These are phyloP conservation scores for Fusarium sp. DNA, from an alignment of 2,329 filamentous ascomycete genomes.

Conservation along the genomic window DNA sequence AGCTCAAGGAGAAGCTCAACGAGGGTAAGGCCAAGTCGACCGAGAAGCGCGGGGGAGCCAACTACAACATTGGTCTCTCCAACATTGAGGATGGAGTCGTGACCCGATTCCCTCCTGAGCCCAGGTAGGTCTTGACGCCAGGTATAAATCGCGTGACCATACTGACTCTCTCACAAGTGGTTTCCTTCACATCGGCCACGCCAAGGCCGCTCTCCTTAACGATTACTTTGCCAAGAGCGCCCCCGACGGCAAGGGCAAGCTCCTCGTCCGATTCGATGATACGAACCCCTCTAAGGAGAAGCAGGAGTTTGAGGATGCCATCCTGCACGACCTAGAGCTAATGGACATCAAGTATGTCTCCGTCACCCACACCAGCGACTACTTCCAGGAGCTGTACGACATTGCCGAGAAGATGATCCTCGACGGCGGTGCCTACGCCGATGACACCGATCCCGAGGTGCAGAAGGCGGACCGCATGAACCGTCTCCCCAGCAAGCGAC, in stretches of 20 bases:
- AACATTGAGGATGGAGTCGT: slow-evolving; percentile 91
- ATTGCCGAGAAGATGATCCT: slow-evolving; percentile 87
- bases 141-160: slow-evolving; percentile 21
- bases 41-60: slow-evolving; percentile 79
- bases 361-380: slow-evolving; percentile 92
- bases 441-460: slow-evolving; percentile 90
- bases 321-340: slow-evolving; percentile 88
- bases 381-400: slow-evolving; percentile 93
- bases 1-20: slow-evolving; percentile 74
- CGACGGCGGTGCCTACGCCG: slow-evolving; percentile 89
- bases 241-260: slow-evolving; percentile 90
- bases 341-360: slow-evolving; percentile 93
- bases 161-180: slow-evolving; percentile 59
- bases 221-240: slow-evolving; percentile 97
- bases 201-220: slow-evolving; percentile 92
- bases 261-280: slow-evolving; percentile 94
- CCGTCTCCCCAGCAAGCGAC: slow-evolving; percentile 83
- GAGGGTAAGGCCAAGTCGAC: slow-evolving; percentile 65
- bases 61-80: slow-evolving; percentile 88
- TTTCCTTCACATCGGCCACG: slow-evolving; percentile 95
- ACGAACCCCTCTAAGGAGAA: slow-evolving; percentile 99
- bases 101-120: slow-evolving; percentile 93
- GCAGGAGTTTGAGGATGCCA: slow-evolving; percentile 94
- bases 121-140: slow-evolving; percentile 70
- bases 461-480: slow-evolving; percentile 89